These are phyloP conservation scores for Aspergillus versicolor DNA, from an alignment of 2,329 filamentous ascomycete species.

Conservation along the genomic window DNA sequence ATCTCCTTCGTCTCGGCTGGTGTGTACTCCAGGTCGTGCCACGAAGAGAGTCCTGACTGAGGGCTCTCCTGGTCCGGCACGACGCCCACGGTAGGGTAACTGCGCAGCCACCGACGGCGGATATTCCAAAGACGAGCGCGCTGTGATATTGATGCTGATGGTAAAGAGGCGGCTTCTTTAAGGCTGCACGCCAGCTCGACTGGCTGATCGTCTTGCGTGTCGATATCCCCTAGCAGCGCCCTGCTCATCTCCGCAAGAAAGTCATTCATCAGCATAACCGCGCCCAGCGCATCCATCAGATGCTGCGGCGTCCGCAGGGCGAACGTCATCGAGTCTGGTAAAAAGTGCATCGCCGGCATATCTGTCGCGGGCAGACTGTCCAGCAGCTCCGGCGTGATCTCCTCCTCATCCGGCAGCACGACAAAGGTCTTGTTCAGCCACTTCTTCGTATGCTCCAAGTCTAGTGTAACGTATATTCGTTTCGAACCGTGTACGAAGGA, in stretches of 20 bases:
- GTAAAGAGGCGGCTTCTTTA: neutral
- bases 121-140: neutral
- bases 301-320: neutral
- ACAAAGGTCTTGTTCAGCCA: neutral
- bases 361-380: neutral
- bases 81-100: neutral
- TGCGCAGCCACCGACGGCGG: neutral
- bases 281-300: neutral
- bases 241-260: neutral
- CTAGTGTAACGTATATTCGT: neutral
- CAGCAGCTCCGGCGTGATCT: neutral
- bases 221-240: neutral
- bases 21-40: neutral
- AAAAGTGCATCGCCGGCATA: neutral
- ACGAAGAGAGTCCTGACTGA: neutral
- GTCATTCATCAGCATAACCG: neutral
- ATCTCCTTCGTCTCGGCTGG: neutral
- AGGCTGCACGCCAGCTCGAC: neutral
- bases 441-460: neutral
- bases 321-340: neutral
- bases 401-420: neutral
- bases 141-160: neutral
- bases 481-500: neutral
- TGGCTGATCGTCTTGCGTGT: neutral
- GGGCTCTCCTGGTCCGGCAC: neutral